A percentile compares a stretch with the other conserved stretches of the same genome.
Evolutionary conservation across 495 filamentous ascomycete genomes (phyloP).

Genomic region (Thermochaetoides thermophila): DNA sequence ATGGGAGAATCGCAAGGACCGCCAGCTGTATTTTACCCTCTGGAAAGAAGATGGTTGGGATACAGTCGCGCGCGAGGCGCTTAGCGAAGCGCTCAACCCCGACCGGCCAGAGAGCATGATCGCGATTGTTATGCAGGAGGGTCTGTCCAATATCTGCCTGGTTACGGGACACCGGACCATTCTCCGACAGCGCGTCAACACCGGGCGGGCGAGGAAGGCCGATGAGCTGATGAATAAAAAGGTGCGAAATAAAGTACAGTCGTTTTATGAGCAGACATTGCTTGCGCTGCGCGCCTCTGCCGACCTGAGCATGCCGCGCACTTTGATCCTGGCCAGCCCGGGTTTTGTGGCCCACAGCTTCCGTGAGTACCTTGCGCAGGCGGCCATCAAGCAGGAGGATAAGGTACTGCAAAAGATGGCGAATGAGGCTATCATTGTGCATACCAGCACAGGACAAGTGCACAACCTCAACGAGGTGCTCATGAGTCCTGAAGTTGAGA

Average conservation of each 20-base stretch:
- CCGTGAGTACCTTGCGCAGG: constrained; percentile 60
- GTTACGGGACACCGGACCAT: constrained; percentile 87
- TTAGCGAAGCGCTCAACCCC: constrained; percentile 65
- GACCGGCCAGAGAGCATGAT: constrained; percentile 65
- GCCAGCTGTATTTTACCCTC: constrained; percentile 45
- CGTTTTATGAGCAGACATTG: constrained; percentile 72
- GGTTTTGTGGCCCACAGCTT: constrained; percentile 76
- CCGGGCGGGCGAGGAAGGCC: constrained; percentile 70
- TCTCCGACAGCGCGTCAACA: constrained; percentile 75
- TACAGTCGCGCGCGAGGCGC: constrained; percentile 62
- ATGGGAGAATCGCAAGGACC: constrained; percentile 41
- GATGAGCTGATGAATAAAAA: constrained; percentile 59
- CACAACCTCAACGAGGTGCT: constrained; percentile 79
- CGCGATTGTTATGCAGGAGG: constrained; percentile 90
- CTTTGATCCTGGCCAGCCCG: constrained; percentile 76
- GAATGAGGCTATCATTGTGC: constrained; percentile 57
- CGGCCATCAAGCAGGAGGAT: constrained; percentile 52
- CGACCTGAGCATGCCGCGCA: constrained; percentile 53
- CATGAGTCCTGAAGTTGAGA: constrained; percentile 58
- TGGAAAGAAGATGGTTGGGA: constrained; percentile 89
- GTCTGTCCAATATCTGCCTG: constrained; percentile 80
- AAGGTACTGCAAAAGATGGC: constrained; percentile 43
- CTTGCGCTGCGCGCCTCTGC: constrained; percentile 63
- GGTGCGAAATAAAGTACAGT: too few species aligned
- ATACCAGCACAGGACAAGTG: constrained; percentile 70